phyloP scores from a whole-genome alignment of 2,329 filamentous ascomycete genomes.

The Westerdykella ornata region DNA sequence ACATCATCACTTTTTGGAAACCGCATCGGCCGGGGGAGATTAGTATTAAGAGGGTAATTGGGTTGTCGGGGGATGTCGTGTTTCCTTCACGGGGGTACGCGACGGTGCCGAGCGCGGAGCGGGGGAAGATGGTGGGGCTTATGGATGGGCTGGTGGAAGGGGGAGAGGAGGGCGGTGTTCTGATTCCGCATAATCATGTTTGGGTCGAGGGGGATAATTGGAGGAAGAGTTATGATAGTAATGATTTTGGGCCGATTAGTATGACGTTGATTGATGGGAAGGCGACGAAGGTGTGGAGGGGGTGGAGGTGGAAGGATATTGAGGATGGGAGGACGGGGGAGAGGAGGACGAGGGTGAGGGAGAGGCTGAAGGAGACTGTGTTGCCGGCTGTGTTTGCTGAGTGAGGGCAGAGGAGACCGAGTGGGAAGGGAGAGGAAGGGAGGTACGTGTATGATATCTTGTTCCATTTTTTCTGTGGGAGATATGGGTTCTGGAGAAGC shows the following conservation, averaged over 20 bases:
- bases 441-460: slow-evolving; percentile 1
- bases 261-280: slow-evolving; percentile 67
- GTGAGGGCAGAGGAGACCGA: slow-evolving; percentile 5
- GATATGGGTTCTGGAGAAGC: slow-evolving; percentile 25
- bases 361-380: slow-evolving; percentile 10
- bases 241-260: slow-evolving; percentile 80
- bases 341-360: slow-evolving; percentile 41
- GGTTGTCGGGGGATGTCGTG: slow-evolving; percentile 70
- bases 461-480: slow-evolving; percentile 8
- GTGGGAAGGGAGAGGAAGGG: not conserved
- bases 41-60: slow-evolving; percentile 77
- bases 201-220: slow-evolving; percentile 93
- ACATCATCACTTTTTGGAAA: slow-evolving; percentile 42
- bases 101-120: slow-evolving; percentile 25
- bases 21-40: slow-evolving; percentile 63
- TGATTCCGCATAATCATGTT: slow-evolving; percentile 75
- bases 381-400: slow-evolving; percentile 20
- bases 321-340: slow-evolving; percentile 52
- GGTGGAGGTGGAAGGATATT: slow-evolving; percentile 45
- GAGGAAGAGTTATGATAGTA: slow-evolving; percentile 70
- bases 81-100: slow-evolving; percentile 43
- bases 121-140: slow-evolving; percentile 14
- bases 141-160: slow-evolving; percentile 25
- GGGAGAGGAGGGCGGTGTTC: slow-evolving; percentile 35
- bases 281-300: slow-evolving; percentile 63